Base-by-base conservation (phyloP, 2,329 filamentous ascomycete genomes). In the Epichloe amarillans region DNA sequence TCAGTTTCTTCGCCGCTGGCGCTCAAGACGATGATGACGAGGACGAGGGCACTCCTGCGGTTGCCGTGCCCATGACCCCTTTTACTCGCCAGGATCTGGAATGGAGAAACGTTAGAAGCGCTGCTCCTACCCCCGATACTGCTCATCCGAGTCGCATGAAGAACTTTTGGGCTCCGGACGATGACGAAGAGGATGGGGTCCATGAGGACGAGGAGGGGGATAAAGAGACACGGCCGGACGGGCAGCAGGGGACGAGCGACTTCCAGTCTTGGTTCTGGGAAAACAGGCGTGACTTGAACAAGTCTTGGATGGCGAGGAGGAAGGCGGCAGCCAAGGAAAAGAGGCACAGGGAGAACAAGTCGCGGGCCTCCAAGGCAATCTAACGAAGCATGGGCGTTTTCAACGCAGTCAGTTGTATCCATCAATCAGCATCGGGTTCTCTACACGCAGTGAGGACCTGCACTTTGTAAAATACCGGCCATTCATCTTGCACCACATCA, bases 61-160 rank as follows among this genome's bases (percentile, higher is more conserved):
- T 11, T 21, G 65, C 76, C 11, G 62, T 71, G 4, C 90, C 89
- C 12, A 80, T 88, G 66, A 96, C 91, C 0, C 91, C 91, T 0
- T 0, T 82, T 64, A 88, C 86, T 0, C 81, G 83, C 55, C 79
- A 83, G 57, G 91, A 97, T 57, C 72, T 91, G 33, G 83, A 88
- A 58, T 80, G 74, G 68, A 79, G 89, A 54, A 79, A 78, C 47
- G 63, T 86, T n/a, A 79, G 93, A 51, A 96, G 89, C 63, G 89
- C 89, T 5, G 93, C 93, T 2, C 93, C 93, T 0, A 98, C 93
- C 0, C 93, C 93, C 0, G 93, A 98, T 62, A 97, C 93, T 0
- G 88, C 88, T 2, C 82, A 89, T 53, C 82, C 86, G 2, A 81
- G 74, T 40, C 79, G 80, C 30, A 75, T 72, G 51, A 83, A 84